These are phyloP conservation scores for Pythium brachiatum DNA, from an alignment of 352 stramenopile species.

Conservation along the genomic window DNA sequence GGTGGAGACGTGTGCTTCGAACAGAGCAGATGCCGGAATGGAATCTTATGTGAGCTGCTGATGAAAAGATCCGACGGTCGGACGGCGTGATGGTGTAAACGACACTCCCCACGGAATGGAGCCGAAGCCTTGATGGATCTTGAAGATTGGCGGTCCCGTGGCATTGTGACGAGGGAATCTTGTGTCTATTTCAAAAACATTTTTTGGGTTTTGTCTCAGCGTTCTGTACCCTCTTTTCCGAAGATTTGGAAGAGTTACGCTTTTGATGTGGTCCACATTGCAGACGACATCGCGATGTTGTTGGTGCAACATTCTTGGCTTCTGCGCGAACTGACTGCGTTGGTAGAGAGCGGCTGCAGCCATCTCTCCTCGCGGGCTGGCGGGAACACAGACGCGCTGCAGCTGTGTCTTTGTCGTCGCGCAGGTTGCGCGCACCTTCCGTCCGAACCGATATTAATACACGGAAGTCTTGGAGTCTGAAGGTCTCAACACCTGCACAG, in stretches of 20 bases:
- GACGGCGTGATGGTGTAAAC: not conserved
- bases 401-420: not conserved
- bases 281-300: not conserved
- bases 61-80: not conserved
- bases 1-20: conserved; percentile 6
- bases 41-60: not conserved
- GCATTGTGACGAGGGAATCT: not conserved
- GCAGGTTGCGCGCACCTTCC: not conserved
- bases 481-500: not conserved
- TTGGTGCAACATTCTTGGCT: conserved; percentile 3
- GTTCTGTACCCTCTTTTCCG: not conserved
- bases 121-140: not conserved
- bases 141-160: too few species aligned
- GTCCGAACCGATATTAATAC: too few species aligned
- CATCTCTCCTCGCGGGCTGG: not conserved
- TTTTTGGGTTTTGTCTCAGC: conserved; percentile 4
- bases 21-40: conserved; percentile 3
- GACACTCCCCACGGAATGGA: not conserved
- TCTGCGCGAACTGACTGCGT: not conserved
- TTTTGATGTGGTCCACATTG: not conserved
- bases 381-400: conserved; percentile 6
- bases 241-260: not conserved
- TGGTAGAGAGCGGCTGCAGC: conserved; percentile 1
- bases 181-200: too few species aligned
- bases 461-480: too few species aligned